A percentile compares a stretch with the other conserved stretches of the same genome.
Evolutionary conservation across 129 eudicot species (phyloP).

Genomic region (Chrysanthemum lavandulifolium): DNA sequence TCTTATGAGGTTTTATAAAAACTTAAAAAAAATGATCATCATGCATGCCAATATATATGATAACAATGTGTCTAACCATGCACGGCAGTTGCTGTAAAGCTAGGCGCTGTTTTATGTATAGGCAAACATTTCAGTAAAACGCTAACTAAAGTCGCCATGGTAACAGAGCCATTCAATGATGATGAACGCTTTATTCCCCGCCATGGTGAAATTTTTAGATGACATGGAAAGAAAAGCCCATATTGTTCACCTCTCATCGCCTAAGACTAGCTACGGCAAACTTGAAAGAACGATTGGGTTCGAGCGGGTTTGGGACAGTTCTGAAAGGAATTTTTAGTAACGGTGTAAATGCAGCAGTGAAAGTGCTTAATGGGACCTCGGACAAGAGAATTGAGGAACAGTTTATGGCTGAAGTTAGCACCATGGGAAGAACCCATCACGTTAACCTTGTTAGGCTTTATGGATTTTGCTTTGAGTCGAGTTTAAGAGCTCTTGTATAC

Average conservation of each 20-base stretch:
- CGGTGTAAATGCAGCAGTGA: slow-evolving; percentile 5
- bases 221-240: slow-evolving; percentile 13
- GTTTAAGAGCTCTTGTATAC: slow-evolving; percentile 20
- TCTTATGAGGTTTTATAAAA: no score
- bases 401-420: slow-evolving; percentile 26
- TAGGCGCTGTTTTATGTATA: not conserved
- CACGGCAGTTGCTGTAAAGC: slow-evolving; percentile 19
- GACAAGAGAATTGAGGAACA: slow-evolving; percentile 16
- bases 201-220: not conserved
- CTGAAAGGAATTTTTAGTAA: slow-evolving; percentile 16
- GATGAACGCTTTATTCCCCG: slow-evolving; percentile 1
- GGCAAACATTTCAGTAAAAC: not conserved
- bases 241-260: slow-evolving; percentile 12
- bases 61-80: no score
- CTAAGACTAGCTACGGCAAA: slow-evolving; percentile 16
- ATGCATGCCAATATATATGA: no score
- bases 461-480: slow-evolving; percentile 22
- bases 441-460: slow-evolving; percentile 14
- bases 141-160: not conserved
- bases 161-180: not conserved
- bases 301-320: slow-evolving; percentile 17
- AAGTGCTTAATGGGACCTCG: not conserved
- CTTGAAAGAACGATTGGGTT: slow-evolving; percentile 16
- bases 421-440: slow-evolving; percentile 27
- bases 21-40: no score